Base-by-base conservation (phyloP, 2,329 filamentous ascomycete genomes). In the Hypoxylon sp. region DNA sequence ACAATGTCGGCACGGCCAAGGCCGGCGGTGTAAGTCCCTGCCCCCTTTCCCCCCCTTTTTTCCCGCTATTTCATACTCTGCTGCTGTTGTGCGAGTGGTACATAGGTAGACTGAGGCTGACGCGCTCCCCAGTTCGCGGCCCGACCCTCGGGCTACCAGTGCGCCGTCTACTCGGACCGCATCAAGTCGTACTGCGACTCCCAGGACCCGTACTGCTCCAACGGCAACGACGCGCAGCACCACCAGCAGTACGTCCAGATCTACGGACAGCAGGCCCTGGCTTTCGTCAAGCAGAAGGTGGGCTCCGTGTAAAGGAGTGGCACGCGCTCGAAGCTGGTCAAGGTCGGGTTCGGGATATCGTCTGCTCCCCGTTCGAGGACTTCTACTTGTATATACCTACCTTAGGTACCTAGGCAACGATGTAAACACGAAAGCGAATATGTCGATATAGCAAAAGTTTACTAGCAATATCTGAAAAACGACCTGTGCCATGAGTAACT, bases 121-220 rank as follows among this genome's bases (percentile, higher is more conserved):
- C 7, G 18, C 24, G 18, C 2, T 24, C 9, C n/a, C n/a, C 14
- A 90, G 87, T 90, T 91, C 65, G 85, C 86, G 54, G 83, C 87
- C 30, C 85, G 88, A 3, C 83, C 86, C 0, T 71, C 79, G 3
- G 86, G 86, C 24, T 90, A 87, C 76, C 78, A 77, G 45, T 90
- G 88, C 78, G 83, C 85, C 8, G 81, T 80, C 20, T 81, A 76
- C 65, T 73, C 77, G 6, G 72, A 69, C 73, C 87, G 85, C 71
- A 85, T 90, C 70, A 80, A 89, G 78, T 87, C 85, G 3, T 91
- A 90, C 80, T 91, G 89, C 75, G 88, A 91, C 70, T 78, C 83
- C 3, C 72, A 84, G 2, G 88, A 91, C 67, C 87, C 87, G 0
- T 90, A 88, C 78, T 91, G 89, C 82, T 91, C 87, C 77, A 88